phyloP scores from a whole-genome alignment of 2,329 filamentous ascomycete genomes.

The Neonectria hederae region DNA sequence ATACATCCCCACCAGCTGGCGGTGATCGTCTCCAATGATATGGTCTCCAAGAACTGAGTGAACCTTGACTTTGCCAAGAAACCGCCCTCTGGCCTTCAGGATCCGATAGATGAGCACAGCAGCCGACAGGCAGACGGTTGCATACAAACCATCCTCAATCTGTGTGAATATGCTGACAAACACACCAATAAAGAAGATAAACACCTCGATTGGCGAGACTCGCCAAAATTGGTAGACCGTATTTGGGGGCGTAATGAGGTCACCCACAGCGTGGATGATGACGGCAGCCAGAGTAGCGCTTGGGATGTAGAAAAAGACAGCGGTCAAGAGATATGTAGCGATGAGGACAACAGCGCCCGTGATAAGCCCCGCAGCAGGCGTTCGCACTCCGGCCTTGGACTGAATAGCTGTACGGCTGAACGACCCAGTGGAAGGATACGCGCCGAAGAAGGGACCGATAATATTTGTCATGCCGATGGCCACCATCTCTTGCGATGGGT shows the following conservation, averaged over 20 bases:
- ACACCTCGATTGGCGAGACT: constrained; percentile 86
- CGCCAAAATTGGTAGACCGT: constrained; percentile 96
- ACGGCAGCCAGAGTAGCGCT: constrained; percentile 82
- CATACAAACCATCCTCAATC: constrained; percentile 94
- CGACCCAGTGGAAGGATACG: constrained; percentile 91
- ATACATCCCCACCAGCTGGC: constrained; percentile 60
- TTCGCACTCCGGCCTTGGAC: constrained; percentile 93
- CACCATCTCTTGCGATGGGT: constrained; percentile 95
- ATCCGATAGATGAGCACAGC: constrained; percentile 85
- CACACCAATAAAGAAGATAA: constrained; percentile 94
- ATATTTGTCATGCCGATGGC: constrained; percentile 93
- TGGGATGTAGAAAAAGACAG: constrained; percentile 94
- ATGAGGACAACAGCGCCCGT: constrained; percentile 87
- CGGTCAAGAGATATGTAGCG: constrained; percentile 87
- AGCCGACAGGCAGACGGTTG: constrained; percentile 79
- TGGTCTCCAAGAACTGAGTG: constrained; percentile 85
- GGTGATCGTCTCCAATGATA: constrained; percentile 69
- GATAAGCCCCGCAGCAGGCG: constrained; percentile 88
- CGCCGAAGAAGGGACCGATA: constrained; percentile 90
- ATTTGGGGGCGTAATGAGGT: constrained; percentile 90
- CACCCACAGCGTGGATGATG: constrained; percentile 95
- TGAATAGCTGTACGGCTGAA: constrained; percentile 98
- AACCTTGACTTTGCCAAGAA: constrained; percentile 74
- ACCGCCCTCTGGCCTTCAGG: constrained; percentile 81
- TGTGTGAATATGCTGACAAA: constrained; percentile 86